Conservation (phyloP, 2,329 filamentous ascomycete species). For the Truncatella angustata region DNA sequence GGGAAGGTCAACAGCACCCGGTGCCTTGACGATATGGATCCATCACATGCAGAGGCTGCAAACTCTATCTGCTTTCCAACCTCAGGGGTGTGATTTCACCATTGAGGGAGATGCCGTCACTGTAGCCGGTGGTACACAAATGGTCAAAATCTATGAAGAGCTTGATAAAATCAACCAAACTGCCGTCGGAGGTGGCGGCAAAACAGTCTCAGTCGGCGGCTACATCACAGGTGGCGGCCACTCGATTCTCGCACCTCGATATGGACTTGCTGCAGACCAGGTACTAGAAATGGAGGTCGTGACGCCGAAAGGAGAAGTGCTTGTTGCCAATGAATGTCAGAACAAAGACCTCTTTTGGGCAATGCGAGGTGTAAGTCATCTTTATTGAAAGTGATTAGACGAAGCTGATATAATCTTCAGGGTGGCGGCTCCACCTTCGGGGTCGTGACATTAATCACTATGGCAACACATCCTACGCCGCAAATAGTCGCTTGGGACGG, state of each 20-base stretch:
- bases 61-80: neutral
- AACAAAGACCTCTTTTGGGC: constrained; percentile 57
- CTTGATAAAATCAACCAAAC: constrained; percentile 35
- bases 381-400: too few species aligned
- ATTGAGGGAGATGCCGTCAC: constrained; percentile 46
- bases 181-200: constrained; percentile 36
- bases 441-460: too few species aligned
- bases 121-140: constrained; percentile 46
- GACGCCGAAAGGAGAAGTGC: constrained; percentile 37
- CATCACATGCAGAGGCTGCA: constrained; percentile 33
- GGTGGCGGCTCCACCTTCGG: too few species aligned
- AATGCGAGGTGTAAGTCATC: constrained; percentile 46
- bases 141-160: constrained; percentile 35
- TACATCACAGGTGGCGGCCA: constrained; percentile 57
- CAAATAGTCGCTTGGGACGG: too few species aligned
- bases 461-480: too few species aligned
- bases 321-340: constrained; percentile 38
- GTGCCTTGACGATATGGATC: constrained; percentile 37
- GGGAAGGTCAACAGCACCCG: constrained; percentile 34
- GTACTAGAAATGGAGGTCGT: constrained; percentile 49
- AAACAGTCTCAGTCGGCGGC: constrained; percentile 50
- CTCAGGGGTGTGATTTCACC: constrained; percentile 33
- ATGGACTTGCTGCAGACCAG: constrained; percentile 53
- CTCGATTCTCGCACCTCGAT: constrained; percentile 39
- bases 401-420: too few species aligned